phyloP scores from a whole-genome alignment of 371 early-diverging fungal genomes.

The Mucor irregularis region DNA sequence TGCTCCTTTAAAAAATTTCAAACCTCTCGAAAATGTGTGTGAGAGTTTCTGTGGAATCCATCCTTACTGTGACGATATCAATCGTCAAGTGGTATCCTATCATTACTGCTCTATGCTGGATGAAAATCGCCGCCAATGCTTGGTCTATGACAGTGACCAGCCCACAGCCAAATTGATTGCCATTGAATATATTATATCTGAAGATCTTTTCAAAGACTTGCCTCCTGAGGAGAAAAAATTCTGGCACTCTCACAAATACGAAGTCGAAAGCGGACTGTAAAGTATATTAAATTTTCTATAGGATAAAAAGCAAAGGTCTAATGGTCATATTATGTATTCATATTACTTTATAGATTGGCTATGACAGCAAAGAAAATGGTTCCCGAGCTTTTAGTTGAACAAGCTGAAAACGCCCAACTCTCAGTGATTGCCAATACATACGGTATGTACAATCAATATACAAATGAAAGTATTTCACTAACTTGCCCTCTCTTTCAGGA shows the following conservation, averaged over 20 bases:
- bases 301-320: too few relatives aligned
- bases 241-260: conserved; percentile 53
- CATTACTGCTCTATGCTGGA: conserved; percentile 49
- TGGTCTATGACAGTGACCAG: conserved; percentile 46
- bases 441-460: conserved; percentile 41
- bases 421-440: conserved; percentile 14
- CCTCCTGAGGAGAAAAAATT: conserved; percentile 44
- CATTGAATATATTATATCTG: conserved; percentile 59
- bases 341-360: neutral
- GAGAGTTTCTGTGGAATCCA: conserved; percentile 34
- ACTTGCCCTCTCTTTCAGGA: too few relatives aligned
- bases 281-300: too few relatives aligned
- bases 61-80: conserved; percentile 31
- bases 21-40: conserved; percentile 10
- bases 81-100: conserved; percentile 45
- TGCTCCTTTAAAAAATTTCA: conserved; percentile 1
- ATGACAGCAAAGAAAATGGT: conserved; percentile 19
- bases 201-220: conserved; percentile 37
- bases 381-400: too few relatives aligned
- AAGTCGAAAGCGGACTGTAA: conserved; percentile 42
- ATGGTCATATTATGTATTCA: too few relatives aligned
- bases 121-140: conserved; percentile 53
- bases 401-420: conserved; percentile 24
- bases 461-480: too few relatives aligned
- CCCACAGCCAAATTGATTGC: conserved; percentile 45